These are phyloP conservation scores for Extremus antarcticus DNA, from an alignment of 495 filamentous ascomycete genomes.

Conservation along the genomic window DNA sequence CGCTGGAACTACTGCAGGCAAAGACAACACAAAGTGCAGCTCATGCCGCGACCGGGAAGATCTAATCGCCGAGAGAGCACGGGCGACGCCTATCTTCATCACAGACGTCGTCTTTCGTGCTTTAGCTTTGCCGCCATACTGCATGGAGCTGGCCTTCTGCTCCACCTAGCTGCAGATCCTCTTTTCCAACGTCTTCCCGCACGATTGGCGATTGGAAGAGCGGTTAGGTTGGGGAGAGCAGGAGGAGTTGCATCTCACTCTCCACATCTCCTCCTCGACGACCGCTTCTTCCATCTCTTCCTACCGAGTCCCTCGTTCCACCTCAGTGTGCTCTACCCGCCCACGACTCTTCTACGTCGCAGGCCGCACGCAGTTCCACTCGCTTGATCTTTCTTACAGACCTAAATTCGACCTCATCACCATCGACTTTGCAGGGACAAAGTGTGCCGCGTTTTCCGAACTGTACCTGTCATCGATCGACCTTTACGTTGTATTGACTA, in stretches of 20 bases:
- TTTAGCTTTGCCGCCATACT: not conserved
- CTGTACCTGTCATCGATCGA: not conserved
- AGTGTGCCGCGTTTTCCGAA: not conserved
- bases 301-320: not conserved
- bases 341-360: not conserved
- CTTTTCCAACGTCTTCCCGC: not conserved
- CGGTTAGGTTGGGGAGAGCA: too few species aligned
- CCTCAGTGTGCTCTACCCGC: not conserved
- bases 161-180: not conserved
- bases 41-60: too few species aligned
- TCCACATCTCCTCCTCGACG: not conserved
- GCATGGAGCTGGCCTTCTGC: not conserved
- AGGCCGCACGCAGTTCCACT: not conserved
- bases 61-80: too few species aligned
- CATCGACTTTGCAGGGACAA: not conserved
- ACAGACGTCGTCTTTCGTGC: not conserved
- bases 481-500: not conserved
- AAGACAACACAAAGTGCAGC: too few species aligned
- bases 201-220: too few species aligned
- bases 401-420: too few species aligned
- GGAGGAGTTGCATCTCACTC: too few species aligned
- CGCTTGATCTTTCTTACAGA: not conserved
- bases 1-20: too few species aligned
- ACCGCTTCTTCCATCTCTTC: not conserved
- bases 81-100: too few species aligned